A percentile compares a stretch with the other conserved stretches of the same genome.
These are phyloP conservation scores for Solanum boliviense DNA, from an alignment of 257 asterid species.

Conservation along the genomic window DNA sequence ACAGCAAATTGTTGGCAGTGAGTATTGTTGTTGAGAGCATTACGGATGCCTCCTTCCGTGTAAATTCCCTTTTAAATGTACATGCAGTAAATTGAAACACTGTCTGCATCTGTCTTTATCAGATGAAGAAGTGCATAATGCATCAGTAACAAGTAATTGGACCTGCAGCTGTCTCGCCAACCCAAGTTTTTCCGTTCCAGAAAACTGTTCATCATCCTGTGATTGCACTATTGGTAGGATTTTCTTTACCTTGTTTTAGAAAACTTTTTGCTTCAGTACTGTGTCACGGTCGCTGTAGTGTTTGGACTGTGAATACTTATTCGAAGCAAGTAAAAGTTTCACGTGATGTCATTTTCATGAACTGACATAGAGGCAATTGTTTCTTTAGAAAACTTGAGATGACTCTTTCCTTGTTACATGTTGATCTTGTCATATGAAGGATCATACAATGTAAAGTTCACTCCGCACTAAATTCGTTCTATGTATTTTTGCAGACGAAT, in stretches of 20 bases:
- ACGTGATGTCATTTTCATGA: neutral
- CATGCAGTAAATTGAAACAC: neutral
- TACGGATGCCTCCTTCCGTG: neutral
- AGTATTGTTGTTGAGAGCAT: slow-evolving; percentile 12
- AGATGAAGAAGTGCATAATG: slow-evolving; percentile 23
- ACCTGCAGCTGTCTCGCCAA: slow-evolving; percentile 64
- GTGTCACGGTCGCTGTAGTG: neutral
- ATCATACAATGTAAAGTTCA: neutral
- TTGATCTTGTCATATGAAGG: neutral
- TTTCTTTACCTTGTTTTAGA: neutral
- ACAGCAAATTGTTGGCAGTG: slow-evolving; percentile 46
- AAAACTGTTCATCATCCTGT: slow-evolving; percentile 78
- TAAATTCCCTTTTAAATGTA: neutral
- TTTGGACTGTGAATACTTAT: neutral
- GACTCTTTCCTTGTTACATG: neutral
- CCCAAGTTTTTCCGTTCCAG: slow-evolving; percentile 17
- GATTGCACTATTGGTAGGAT: slow-evolving; percentile 63
- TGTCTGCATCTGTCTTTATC: neutral
- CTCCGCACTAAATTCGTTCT: neutral
- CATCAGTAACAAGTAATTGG: slow-evolving; percentile 48
- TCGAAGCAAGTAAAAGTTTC: neutral
- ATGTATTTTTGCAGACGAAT: slow-evolving; percentile 29
- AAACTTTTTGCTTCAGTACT: neutral
- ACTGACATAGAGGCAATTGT: neutral
- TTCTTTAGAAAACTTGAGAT: neutral